Conservation (phyloP, 306 rosid species). For the Hippophae rhamnoides region DNA sequence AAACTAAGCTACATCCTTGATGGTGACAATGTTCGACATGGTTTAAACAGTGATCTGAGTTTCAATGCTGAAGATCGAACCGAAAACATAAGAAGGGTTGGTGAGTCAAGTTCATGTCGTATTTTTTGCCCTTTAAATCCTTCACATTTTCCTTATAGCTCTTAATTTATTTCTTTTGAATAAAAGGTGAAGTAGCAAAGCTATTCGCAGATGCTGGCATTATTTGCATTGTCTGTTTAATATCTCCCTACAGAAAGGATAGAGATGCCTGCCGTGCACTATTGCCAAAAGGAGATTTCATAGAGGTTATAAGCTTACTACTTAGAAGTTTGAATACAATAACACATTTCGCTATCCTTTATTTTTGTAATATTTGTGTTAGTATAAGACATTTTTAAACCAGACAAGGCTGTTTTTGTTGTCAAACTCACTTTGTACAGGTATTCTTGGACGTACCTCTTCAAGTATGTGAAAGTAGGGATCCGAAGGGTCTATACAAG, state of each 20-base stretch:
- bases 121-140: background rate
- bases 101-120: conserved; percentile 29
- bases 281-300: conserved; percentile 71
- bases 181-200: conserved; percentile 87
- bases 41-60: conserved; percentile 82
- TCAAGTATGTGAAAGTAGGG: conserved; percentile 74
- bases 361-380: background rate
- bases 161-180: background rate
- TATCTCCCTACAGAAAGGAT: conserved; percentile 82
- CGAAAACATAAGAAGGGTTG: conserved; percentile 87
- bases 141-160: background rate
- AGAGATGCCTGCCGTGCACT: conserved; percentile 87
- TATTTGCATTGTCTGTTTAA: conserved; percentile 85
- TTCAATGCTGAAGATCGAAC: conserved; percentile 82
- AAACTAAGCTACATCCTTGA: conserved; percentile 79
- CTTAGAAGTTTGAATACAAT: conserved; percentile 6
- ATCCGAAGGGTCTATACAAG: conserved; percentile 93
- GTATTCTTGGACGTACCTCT: conserved; percentile 88
- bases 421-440: conserved; percentile 33
- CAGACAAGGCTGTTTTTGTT: conserved; percentile 18
- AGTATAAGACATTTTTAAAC: background rate
- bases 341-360: conserved; percentile 16
- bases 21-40: conserved; percentile 96
- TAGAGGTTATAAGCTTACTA: conserved; percentile 50
- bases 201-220: conserved; percentile 95